These are phyloP conservation scores for Gossypium turneri DNA, from an alignment of 345 rosid species.

Conservation along the genomic window DNA sequence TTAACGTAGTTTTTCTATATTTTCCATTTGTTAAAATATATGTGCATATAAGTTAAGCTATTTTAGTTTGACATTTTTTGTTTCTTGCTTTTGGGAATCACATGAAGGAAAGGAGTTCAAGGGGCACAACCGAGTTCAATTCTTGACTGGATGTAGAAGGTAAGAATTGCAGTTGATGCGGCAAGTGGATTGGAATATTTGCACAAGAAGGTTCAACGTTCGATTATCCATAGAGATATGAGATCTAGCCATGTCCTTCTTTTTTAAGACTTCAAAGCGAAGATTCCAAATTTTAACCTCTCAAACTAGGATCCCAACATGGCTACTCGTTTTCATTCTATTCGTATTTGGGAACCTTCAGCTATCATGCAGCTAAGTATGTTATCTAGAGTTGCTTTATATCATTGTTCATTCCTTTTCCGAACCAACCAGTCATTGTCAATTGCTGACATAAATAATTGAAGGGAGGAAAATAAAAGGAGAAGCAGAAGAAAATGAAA, in stretches of 20 bases:
- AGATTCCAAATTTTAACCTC: slow-evolving; percentile 88
- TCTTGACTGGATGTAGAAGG: slow-evolving; percentile 95
- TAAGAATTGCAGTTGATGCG: slow-evolving; percentile 87
- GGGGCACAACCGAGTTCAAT: slow-evolving; percentile 98
- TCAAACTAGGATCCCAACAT: slow-evolving; percentile 97
- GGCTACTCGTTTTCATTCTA: slow-evolving; percentile 99
- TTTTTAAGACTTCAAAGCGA: slow-evolving; percentile 87
- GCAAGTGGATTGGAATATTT: slow-evolving; percentile 93
- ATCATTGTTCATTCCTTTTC: neutral
- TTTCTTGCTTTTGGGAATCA: neutral
- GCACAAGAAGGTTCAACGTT: slow-evolving; percentile 91
- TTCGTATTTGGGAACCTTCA: slow-evolving; percentile 98
- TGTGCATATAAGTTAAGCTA: neutral
- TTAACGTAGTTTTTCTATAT: no score
- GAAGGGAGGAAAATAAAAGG: no score
- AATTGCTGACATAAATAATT: neutral
- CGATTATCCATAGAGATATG: slow-evolving; percentile 86
- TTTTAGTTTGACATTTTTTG: neutral
- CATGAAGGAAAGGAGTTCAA: slow-evolving; percentile 97
- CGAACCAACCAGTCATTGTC: neutral
- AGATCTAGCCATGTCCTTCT: slow-evolving; percentile 95
- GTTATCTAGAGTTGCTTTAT: slow-evolving; percentile 12
- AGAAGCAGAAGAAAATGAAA: no score
- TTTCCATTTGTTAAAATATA: no score
- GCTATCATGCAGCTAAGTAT: slow-evolving; percentile 99